Evolutionary conservation across 1,139 yeast species (phyloP).

Genomic region (Blastobotrys buckinghamii): DNA sequence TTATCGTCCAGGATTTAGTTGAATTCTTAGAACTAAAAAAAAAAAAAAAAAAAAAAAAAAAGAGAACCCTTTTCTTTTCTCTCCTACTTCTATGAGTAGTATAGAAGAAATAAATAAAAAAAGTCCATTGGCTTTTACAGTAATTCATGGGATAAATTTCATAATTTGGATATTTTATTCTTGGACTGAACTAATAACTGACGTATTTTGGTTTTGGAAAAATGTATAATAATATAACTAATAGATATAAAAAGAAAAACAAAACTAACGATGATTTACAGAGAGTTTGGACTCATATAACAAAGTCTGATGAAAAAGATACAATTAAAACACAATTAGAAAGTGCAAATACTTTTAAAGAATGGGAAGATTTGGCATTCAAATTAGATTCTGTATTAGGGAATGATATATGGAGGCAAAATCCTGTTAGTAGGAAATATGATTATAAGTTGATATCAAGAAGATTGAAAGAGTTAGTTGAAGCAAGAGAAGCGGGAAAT

Average conservation of each 20-base stretch:
- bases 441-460: slow-evolving; percentile 80
- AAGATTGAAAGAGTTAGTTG: slow-evolving; percentile 54
- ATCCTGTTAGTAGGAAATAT: slow-evolving; percentile 73
- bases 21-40: no score
- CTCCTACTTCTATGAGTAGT: no score
- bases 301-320: slow-evolving; percentile 19
- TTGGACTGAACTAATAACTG: slow-evolving; percentile 23
- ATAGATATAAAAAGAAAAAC: slow-evolving; percentile 6
- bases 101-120: no score
- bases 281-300: slow-evolving; percentile 20
- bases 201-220: slow-evolving; percentile 27
- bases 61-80: no score
- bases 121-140: no score
- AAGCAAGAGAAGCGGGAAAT: slow-evolving; percentile 59
- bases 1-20: no score
- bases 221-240: slow-evolving; percentile 16
- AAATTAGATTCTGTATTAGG: slow-evolving; percentile 32
- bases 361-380: slow-evolving; percentile 34
- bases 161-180: slow-evolving; percentile 21
- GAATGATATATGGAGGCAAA: slow-evolving; percentile 58
- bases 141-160: slow-evolving; percentile 4
- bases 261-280: slow-evolving; percentile 4
- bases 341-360: slow-evolving; percentile 25
- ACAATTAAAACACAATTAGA: slow-evolving; percentile 21
- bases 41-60: no score